These are phyloP conservation scores for Collybia sordida DNA, from an alignment of 768 basidiomycete species.

Conservation along the genomic window DNA sequence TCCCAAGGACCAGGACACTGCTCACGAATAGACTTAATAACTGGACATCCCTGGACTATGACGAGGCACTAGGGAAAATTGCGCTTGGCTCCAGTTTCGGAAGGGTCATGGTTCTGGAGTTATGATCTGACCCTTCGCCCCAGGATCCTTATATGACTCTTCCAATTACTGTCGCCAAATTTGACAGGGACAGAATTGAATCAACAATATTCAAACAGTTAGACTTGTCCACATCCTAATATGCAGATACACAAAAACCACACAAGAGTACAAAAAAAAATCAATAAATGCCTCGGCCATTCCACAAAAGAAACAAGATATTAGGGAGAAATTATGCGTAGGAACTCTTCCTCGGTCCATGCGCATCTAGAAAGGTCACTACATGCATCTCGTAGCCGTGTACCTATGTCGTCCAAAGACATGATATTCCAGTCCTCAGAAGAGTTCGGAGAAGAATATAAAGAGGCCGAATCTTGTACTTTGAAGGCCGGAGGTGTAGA, in stretches of 20 bases:
- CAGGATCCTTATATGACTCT: too few species aligned
- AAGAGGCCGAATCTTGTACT: conserved; percentile 1
- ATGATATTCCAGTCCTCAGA: conserved; percentile 4
- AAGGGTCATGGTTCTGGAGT: conserved; percentile 38
- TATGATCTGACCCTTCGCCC: too few species aligned
- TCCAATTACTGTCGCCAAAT: too few species aligned
- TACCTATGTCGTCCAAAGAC: conserved; percentile 7
- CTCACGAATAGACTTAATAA: conserved; percentile 31
- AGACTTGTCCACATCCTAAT: too few species aligned
- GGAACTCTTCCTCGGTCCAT: conserved; percentile 18
- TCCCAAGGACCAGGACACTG: conserved; percentile 23
- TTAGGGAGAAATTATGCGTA: conserved; percentile 3
- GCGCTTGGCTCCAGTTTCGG: conserved; percentile 54
- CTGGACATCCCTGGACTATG: conserved; percentile 65
- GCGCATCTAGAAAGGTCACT: conserved; percentile 12
- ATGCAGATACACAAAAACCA: too few species aligned
- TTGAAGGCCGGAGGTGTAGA: background rate
- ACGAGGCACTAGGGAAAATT: conserved; percentile 53
- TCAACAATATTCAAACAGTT: too few species aligned
- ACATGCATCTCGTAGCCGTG: conserved; percentile 6
- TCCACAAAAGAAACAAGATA: conserved; percentile 7
- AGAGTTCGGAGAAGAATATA: conserved; percentile 2
- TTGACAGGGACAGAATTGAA: too few species aligned
- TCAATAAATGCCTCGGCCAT: too few species aligned
- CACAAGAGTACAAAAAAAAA: too few species aligned